Conservation (phyloP, 306 rosid species). For the Lagenaria siceraria region DNA sequence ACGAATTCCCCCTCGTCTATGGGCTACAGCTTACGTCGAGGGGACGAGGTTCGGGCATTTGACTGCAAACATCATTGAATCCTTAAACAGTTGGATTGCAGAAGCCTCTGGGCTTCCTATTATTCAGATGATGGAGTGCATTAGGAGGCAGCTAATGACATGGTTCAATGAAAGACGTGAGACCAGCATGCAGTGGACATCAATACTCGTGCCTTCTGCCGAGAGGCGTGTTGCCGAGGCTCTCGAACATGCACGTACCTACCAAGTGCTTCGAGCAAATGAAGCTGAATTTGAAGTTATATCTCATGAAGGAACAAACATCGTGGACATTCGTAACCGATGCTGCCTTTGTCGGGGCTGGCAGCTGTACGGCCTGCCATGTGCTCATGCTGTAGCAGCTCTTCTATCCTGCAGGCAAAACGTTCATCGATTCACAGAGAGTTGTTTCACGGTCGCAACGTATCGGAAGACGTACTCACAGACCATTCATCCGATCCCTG, state of each 20-base stretch:
- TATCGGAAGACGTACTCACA: constrained; percentile 40
- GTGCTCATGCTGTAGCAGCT: constrained; percentile 45
- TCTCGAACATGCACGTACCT: constrained; percentile 20
- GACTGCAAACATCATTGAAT: constrained; percentile 34
- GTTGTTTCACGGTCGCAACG: constrained; percentile 34
- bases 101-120: constrained; percentile 49
- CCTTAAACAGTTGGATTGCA: constrained; percentile 27
- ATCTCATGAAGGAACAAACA: constrained; percentile 25
- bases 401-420: constrained; percentile 41
- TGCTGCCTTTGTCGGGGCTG: constrained; percentile 39
- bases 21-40: constrained; percentile 47
- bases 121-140: constrained; percentile 45
- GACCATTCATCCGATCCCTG: constrained; percentile 48
- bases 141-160: constrained; percentile 39
- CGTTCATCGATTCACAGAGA: constrained; percentile 42
- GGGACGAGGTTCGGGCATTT: constrained; percentile 41
- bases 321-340: constrained; percentile 36
- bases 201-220: constrained; percentile 35
- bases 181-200: constrained; percentile 44
- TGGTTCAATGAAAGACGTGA: constrained; percentile 49
- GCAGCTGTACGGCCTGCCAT: constrained; percentile 43
- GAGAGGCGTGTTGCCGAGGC: constrained; percentile 35
- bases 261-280: constrained; percentile 22
- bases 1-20: constrained; percentile 27
- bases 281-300: constrained; percentile 35